Percentiles rank a stretch among this genome's conserved stretches.
These are phyloP conservation scores for Carex sylvatica DNA, from an alignment of 202 grass and related monocot species.

Conservation along the genomic window DNA sequence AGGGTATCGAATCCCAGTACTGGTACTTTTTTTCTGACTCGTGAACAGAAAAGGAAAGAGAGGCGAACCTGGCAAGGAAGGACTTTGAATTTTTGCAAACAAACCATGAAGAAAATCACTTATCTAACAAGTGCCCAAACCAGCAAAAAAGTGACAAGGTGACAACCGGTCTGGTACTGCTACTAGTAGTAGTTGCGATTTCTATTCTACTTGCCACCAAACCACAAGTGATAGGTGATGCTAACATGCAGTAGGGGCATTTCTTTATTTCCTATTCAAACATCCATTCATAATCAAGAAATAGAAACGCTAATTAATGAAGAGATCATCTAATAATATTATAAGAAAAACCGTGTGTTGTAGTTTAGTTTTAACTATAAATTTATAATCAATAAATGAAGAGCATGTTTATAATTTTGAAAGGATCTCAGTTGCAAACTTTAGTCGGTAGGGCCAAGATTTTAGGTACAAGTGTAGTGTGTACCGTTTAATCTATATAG, in stretches of 20 bases:
- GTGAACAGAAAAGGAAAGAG: background rate
- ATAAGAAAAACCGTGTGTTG: background rate
- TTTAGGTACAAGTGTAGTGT: background rate
- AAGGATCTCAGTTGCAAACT: background rate
- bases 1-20: background rate
- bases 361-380: too few species aligned
- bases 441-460: background rate
- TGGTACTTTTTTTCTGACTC: background rate
- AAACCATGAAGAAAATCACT: background rate
- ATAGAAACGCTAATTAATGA: background rate
- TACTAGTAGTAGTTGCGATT: background rate
- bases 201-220: conserved; percentile 11
- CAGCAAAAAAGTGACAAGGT: background rate
- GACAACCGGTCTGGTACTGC: background rate
- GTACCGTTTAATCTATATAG: background rate
- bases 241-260: background rate
- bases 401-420: background rate
- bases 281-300: background rate
- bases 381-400: background rate
- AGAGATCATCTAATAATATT: background rate
- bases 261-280: background rate
- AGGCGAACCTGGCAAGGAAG: background rate
- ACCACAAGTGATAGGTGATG: background rate
- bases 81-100: background rate
- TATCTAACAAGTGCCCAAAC: background rate